Evolutionary conservation across 495 filamentous ascomycete genomes (phyloP), one percentile per base, ranked within the genome.

Genomic region (Eremomyces bilateralis): DNA sequence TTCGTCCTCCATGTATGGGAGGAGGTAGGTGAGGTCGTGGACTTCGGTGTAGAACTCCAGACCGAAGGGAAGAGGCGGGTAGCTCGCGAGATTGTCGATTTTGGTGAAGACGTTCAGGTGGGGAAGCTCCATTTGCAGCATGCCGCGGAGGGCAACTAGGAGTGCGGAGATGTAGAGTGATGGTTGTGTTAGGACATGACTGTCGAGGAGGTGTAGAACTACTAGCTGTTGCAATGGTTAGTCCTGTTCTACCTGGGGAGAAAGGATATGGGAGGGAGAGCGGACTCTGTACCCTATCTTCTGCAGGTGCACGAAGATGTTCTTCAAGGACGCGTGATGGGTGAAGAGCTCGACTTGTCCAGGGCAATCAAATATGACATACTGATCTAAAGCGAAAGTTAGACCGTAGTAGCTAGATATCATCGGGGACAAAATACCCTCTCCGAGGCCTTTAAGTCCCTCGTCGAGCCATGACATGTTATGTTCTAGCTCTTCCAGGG

Each of bases 301-400:
- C 55, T 91, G 75, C 42, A 95, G 61, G 46, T 64, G 69, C 46
- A 77, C 76, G 53, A 97, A 84, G 39, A 97, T 80, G 49, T 88
- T 90, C 34, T 84, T 70, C 43, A 97, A 57, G 15, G 80, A 85
- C 13, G 67, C 64, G 53, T 97, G 88, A 51, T 94, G 84, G 27
- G 84, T 94, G 49, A 92, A 94, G 0, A 97, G 64, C 58, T 97
- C 88, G 8, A 93, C 88, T 49, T 97, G 88, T 1, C 88, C 88
- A 0, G 88, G 88, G 39, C 88, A 94, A 56, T 97, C 88, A 34
- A 97, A 94, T 3, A 97, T 53, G 31, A 97, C 60, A 54, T 95
- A 95, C 39, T 94, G 84, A 34, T 93, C 83, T n/a, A n/a, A n/a
- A n/a, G n/a, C n/a, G 17, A 29, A 16, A 37, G 35, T 35, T 22